Conservation (phyloP, 169 alveolate species). For the Plasmodium falciparum region DNA sequence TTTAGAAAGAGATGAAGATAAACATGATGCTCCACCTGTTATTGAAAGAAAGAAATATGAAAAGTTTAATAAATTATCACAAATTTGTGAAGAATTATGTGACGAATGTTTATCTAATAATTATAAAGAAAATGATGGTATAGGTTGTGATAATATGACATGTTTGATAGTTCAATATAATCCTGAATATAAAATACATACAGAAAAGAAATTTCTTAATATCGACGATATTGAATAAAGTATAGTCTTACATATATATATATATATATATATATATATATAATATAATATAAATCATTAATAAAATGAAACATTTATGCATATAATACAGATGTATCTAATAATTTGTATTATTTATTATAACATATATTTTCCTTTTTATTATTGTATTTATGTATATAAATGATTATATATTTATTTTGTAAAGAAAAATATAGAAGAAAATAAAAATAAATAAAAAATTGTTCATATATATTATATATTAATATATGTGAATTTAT, state of each 20-base stretch:
- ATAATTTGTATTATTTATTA: too few relatives aligned
- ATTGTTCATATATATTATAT: neutral
- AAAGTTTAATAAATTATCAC: conserved; percentile 78
- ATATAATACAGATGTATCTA: too few relatives aligned
- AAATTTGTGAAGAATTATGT: conserved; percentile 91
- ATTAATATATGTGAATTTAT: neutral
- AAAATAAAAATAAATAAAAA: neutral
- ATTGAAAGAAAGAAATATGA: conserved; percentile 69
- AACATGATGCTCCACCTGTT: conserved; percentile 78
- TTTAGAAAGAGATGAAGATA: conserved; percentile 58
- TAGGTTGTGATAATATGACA: conserved; percentile 97
- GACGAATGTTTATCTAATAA: conserved; percentile 91
- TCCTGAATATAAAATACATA: conserved; percentile 77
- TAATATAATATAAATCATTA: neutral
- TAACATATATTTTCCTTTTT: too few relatives aligned
- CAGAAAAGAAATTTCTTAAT: conserved; percentile 60
- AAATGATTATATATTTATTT: neutral
- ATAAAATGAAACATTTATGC: neutral
- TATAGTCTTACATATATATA: neutral
- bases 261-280: conserved; percentile 1
- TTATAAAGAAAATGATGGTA: conserved; percentile 91
- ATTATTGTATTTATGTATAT: neutral
- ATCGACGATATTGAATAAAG: conserved; percentile 51
- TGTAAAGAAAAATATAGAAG: neutral
- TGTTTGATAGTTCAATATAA: conserved; percentile 89